phyloP scores from a whole-genome alignment of 306 rosid genomes.

The Canavalia gladiata region DNA sequence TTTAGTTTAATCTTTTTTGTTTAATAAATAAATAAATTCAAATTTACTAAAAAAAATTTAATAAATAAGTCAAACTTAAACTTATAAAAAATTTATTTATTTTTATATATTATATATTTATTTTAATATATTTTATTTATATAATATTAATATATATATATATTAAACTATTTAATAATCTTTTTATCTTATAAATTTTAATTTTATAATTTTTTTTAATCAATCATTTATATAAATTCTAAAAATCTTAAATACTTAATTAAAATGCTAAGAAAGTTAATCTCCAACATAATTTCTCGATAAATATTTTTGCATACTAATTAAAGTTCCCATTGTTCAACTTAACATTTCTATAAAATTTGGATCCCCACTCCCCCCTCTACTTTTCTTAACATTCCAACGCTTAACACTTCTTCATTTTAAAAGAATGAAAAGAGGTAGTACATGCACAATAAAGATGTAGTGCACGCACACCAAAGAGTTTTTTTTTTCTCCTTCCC shows the following conservation, averaged over 20 bases:
- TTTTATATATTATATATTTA: no score
- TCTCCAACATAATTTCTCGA: constrained; percentile 31
- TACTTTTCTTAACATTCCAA: constrained; percentile 48
- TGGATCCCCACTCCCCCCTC: neutral
- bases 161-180: no score
- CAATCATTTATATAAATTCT: no score
- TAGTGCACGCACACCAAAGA: neutral
- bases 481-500: neutral
- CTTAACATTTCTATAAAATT: neutral
- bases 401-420: constrained; percentile 37
- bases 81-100: no score
- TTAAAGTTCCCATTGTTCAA: neutral
- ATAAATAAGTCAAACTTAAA: no score
- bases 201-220: no score
- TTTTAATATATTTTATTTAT: no score
- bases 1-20: no score
- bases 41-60: no score
- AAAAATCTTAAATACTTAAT: neutral
- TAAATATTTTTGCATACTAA: neutral
- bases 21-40: no score
- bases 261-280: neutral
- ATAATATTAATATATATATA: no score
- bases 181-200: no score
- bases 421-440: constrained; percentile 29
- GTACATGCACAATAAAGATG: neutral